phyloP scores from a whole-genome alignment of 306 rosid species.

The Begonia loranthoides region DNA sequence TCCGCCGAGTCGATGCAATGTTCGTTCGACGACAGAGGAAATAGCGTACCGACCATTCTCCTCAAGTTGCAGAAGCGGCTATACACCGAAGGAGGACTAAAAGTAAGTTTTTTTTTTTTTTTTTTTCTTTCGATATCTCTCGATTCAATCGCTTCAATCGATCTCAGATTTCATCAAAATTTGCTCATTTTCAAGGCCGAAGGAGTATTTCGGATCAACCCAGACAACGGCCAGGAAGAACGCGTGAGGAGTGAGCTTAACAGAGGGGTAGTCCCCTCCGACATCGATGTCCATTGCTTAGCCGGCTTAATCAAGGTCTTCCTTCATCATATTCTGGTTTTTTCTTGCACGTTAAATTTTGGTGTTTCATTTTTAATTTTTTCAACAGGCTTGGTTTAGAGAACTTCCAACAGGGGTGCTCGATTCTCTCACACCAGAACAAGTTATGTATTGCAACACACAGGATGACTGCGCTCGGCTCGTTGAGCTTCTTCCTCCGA shows the following conservation, averaged over 20 bases:
- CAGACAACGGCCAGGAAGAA: constrained; percentile 79
- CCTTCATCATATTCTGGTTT: too few species aligned
- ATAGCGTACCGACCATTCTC: constrained; percentile 77
- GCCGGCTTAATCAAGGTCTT: constrained; percentile 71
- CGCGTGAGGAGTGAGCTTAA: constrained; percentile 66
- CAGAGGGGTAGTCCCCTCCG: constrained; percentile 57
- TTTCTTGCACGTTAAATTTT: too few species aligned
- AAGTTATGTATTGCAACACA: constrained; percentile 74
- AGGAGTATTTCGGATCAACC: constrained; percentile 84
- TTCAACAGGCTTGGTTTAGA: constrained; percentile 54
- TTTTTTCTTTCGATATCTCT: constrained; percentile 8
- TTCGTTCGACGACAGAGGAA: constrained; percentile 84
- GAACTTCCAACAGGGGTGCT: constrained; percentile 73
- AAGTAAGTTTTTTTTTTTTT: constrained; percentile 32
- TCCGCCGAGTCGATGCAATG: constrained; percentile 94
- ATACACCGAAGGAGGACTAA: constrained; percentile 69
- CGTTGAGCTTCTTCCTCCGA: constrained; percentile 60
- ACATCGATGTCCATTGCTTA: constrained; percentile 65
- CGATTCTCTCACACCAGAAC: constrained; percentile 77
- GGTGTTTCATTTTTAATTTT: too few species aligned
- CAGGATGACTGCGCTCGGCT: constrained; percentile 77
- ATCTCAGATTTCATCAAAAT: too few species aligned
- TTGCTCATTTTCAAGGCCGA: constrained; percentile 34
- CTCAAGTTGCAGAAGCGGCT: constrained; percentile 69
- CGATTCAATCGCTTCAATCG: too few species aligned